Evolutionary conservation across 179 eudicot genomes (phyloP).

Genomic region (Silene noctiflora): DNA sequence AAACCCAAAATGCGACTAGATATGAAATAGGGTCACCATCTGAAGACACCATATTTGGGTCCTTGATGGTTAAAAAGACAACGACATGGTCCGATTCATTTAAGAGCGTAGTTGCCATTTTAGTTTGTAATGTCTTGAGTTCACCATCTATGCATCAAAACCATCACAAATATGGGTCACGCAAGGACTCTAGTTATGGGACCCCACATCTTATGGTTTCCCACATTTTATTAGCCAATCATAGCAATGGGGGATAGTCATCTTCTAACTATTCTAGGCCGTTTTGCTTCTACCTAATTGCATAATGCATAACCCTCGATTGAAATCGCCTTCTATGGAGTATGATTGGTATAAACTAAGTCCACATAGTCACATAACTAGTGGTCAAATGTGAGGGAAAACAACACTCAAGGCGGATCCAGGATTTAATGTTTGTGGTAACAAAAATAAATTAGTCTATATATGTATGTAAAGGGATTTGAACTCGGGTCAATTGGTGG

Average conservation of each 20-base stretch:
- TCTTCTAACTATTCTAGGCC: conserved; percentile 22
- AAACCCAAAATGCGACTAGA: conserved; percentile 1
- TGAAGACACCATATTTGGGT: conserved; percentile 27
- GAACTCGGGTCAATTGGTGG: no score
- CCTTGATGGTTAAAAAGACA: conserved; percentile 28
- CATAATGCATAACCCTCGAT: background rate
- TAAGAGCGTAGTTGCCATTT: conserved; percentile 26
- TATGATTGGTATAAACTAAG: background rate
- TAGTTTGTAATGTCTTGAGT: conserved; percentile 17
- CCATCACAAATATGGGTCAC: background rate
- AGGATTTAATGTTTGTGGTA: no score
- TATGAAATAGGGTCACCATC: conserved; percentile 22
- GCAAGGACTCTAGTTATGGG: background rate
- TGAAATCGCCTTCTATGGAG: background rate
- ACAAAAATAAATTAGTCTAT: no score
- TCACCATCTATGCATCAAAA: conserved; percentile 15
- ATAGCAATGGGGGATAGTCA: conserved; percentile 26
- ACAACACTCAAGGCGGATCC: no score
- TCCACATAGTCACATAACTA: background rate
- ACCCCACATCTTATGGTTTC: conserved; percentile 6
- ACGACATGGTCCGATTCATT: conserved; percentile 26
- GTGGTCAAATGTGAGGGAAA: background rate
- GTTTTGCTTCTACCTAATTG: background rate
- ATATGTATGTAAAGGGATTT: no score
- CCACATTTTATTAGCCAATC: conserved; percentile 20